Percentiles rank a stretch among this genome's conserved stretches.
Conservation (phyloP, 208 protist species). For the Tritrichomonas musculus region DNA sequence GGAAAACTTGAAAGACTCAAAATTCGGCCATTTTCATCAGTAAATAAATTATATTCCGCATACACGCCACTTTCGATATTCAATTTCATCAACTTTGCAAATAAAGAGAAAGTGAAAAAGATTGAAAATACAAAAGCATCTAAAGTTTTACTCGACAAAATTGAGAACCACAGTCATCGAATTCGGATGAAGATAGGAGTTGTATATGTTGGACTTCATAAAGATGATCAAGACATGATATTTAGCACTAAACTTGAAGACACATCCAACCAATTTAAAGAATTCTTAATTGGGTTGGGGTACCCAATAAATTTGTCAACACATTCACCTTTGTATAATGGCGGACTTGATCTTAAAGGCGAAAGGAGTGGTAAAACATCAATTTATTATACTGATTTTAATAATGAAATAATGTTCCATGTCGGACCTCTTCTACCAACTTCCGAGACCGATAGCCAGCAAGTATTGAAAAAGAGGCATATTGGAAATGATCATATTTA, state of each 20-base stretch:
- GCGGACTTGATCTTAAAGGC: background rate
- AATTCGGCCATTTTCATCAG: too few species aligned
- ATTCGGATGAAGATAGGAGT: background rate
- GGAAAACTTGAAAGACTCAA: too few species aligned
- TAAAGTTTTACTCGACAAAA: too few species aligned
- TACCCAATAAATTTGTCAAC: background rate
- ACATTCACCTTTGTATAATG: background rate
- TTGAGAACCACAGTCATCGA: too few species aligned
- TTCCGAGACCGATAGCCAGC: background rate
- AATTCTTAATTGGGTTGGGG: constrained; percentile 12
- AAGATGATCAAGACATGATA: background rate
- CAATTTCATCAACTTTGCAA: too few species aligned
- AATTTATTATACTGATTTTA: background rate
- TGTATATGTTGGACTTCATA: background rate
- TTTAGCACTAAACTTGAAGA: background rate
- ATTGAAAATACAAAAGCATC: too few species aligned
- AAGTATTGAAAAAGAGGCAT: background rate
- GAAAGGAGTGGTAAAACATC: background rate
- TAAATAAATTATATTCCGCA: too few species aligned
- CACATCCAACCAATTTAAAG: background rate
- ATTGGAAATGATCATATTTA: constrained; percentile 28
- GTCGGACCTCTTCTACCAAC: background rate
- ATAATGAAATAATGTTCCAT: constrained; percentile 26
- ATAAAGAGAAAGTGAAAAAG: too few species aligned
- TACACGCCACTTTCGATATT: too few species aligned